These are phyloP conservation scores for Metschnikowia santaceciliae DNA, from an alignment of 805 yeast species.

Conservation along the genomic window DNA sequence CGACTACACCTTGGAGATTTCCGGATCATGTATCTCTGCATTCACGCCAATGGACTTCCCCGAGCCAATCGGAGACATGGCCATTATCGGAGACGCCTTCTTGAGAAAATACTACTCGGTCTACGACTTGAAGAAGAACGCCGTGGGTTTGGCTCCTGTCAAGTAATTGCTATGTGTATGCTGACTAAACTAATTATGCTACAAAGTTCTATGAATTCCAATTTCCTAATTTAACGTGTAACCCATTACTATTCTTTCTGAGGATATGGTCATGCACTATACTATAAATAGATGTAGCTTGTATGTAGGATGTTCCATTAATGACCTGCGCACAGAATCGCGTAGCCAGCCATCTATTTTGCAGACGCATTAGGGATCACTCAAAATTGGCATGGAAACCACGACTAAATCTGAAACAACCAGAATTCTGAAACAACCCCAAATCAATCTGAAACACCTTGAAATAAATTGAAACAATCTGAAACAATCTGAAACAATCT, in stretches of 20 bases:
- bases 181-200: too few species aligned
- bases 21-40: conserved; percentile 94
- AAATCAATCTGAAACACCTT: too few species aligned
- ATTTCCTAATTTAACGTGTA: too few species aligned
- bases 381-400: too few species aligned
- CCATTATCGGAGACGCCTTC: conserved; percentile 96
- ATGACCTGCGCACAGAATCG: background rate
- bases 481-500: too few species aligned
- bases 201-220: too few species aligned
- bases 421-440: too few species aligned
- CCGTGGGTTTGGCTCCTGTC: conserved; percentile 91
- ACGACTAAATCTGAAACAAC: too few species aligned
- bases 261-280: too few species aligned
- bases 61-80: conserved; percentile 92
- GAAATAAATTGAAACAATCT: too few species aligned
- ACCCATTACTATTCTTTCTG: too few species aligned
- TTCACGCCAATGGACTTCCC: conserved; percentile 98
- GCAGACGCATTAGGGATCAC: background rate
- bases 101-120: conserved; percentile 91
- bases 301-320: background rate
- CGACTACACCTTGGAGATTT: conserved; percentile 91
- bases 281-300: background rate
- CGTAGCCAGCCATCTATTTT: conserved; percentile 16
- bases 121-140: conserved; percentile 84
- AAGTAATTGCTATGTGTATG: conserved; percentile 15